Percentiles rank a stretch among this genome's conserved stretches.
phyloP scores from a whole-genome alignment of 2,329 filamentous ascomycete genomes.

The Pseudogymnoascus sp. region DNA sequence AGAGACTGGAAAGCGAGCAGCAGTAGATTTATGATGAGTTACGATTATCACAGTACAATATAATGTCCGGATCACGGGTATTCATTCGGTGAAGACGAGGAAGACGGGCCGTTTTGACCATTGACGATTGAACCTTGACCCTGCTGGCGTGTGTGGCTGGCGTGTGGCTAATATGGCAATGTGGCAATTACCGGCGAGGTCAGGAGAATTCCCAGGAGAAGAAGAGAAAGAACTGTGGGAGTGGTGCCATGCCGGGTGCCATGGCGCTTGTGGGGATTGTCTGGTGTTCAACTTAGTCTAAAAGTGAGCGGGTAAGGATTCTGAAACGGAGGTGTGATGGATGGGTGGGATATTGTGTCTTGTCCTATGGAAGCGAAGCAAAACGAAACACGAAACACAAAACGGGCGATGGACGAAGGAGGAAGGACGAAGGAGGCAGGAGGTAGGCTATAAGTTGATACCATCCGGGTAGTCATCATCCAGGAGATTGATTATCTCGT shows the following conservation, averaged over 20 bases:
- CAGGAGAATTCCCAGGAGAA: neutral
- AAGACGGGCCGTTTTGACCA: neutral
- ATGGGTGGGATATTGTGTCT: neutral
- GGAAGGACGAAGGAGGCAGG: neutral
- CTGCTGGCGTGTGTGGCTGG: neutral
- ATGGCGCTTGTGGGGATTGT: neutral
- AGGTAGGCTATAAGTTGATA: neutral
- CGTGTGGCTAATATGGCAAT: neutral
- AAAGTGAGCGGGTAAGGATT: neutral
- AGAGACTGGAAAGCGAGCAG: neutral
- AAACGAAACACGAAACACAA: neutral
- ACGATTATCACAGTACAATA: neutral
- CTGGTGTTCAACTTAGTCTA: neutral
- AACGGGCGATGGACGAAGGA: neutral
- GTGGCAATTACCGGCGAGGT: neutral
- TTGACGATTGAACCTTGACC: neutral
- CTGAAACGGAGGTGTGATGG: neutral
- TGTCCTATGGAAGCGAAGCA: neutral
- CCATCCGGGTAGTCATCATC: too few relatives aligned
- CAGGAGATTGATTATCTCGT: neutral
- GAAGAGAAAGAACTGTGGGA: neutral
- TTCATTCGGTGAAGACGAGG: neutral
- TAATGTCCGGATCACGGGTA: neutral
- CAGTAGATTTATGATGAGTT: neutral
- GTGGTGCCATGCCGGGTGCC: neutral